phyloP scores from a whole-genome alignment of 352 stramenopile genomes.

The Stramenopiles sp. region DNA sequence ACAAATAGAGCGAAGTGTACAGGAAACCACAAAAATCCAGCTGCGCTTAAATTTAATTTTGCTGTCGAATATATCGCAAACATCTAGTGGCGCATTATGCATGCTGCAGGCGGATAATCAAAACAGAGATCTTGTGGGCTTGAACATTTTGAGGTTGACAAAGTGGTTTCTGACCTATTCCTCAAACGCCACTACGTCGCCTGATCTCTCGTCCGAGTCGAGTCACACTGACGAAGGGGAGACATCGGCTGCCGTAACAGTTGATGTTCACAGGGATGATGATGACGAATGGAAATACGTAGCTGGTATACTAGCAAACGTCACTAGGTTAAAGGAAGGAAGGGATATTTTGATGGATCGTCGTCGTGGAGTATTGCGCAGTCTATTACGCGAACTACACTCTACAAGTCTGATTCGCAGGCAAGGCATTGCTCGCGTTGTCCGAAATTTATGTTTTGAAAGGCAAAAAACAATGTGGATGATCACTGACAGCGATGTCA shows the following conservation, averaged over 20 bases:
- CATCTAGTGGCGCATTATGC: background rate
- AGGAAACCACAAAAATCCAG: background rate
- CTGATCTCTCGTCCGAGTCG: no score
- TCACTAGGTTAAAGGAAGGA: conserved; percentile 51
- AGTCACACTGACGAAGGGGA: no score
- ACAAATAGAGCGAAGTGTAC: background rate
- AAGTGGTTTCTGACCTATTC: background rate
- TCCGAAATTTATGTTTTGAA: conserved; percentile 55
- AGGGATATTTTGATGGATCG: conserved; percentile 39
- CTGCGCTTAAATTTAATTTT: background rate
- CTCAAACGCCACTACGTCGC: background rate
- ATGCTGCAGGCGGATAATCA: background rate
- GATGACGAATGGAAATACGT: conserved; percentile 65
- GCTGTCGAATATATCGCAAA: background rate
- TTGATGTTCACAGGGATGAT: background rate
- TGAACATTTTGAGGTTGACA: background rate
- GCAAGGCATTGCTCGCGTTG: conserved; percentile 37
- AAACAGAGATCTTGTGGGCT: background rate
- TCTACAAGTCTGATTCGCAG: conserved; percentile 54
- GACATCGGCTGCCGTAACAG: background rate
- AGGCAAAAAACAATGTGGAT: background rate
- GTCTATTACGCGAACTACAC: conserved; percentile 45
- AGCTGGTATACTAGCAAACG: conserved; percentile 53
- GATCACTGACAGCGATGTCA: conserved; percentile 40
- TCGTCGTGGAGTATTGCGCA: conserved; percentile 35